Base-by-base conservation (phyloP, 164 flowering plant genomes). In the Stephania yunnanensis region DNA sequence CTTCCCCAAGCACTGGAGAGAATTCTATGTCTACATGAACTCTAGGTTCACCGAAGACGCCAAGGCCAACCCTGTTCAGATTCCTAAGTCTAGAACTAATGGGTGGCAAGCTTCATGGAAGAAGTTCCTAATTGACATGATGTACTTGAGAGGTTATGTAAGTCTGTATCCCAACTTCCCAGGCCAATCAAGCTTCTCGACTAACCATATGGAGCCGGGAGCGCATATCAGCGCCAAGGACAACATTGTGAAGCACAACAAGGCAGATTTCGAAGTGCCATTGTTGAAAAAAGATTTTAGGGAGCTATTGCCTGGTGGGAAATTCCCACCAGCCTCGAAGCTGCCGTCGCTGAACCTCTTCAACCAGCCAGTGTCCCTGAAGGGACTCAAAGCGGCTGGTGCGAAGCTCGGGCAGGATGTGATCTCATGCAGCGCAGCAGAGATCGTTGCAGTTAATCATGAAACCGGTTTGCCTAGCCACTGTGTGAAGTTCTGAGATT, bases 91-190 rank as follows among this genome's bases (percentile, higher is more conserved):
- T 22, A 78, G 97, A 70, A 93, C 97, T 0, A 95, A 95, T 50
- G 98, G 99, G 0, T 95, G 99, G 99, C 97, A 93, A 79, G 98
- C 99, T 30, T 95, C 99, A 9, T 95, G 99, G 99, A 95, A 95
- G 82, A 95, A 95, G 83, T 95, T 93, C 78, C 80, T 95, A 13
- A 95, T 95, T 1, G 98, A 95, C 80, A 88, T 95, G 96, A 95
- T 95, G 99, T 95, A 95, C 83, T 82, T 95, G 1, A 83, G 99
- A 77, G 99, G 98, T 10, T 93, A 95, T 69, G 99, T 95, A 0
- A 88, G 88, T 53, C 86, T 95, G 9, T 95, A 95, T 71, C 99
- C 99, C 0, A 95, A 95, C 74, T 95, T 95, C 81, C 98, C 99
- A 2, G 80, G 87, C 73, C 99, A 95, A 75, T 82, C 85, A 10